Evolutionary conservation across 106 monocot species (phyloP).

Genomic region (Dendrobium catenatum): DNA sequence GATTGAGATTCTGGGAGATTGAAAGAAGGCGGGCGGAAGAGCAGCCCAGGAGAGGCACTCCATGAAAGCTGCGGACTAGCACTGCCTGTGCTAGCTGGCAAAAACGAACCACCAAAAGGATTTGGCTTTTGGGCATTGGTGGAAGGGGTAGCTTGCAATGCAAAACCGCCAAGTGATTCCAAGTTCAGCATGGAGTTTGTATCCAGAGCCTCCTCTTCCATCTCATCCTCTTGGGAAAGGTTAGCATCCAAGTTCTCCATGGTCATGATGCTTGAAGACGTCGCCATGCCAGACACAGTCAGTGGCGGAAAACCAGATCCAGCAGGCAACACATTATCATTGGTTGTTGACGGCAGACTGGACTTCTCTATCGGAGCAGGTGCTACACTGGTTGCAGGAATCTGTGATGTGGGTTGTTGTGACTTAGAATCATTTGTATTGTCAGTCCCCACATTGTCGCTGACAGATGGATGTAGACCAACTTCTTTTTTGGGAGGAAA

Average conservation of each 20-base stretch:
- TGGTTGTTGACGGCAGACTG: constrained; percentile 7
- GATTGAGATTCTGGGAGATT: constrained; percentile 65
- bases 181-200: constrained; percentile 25
- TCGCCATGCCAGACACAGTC: constrained; percentile 3
- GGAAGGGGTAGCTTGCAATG: constrained; percentile 41
- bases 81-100: constrained; percentile 18
- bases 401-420: constrained; percentile 14
- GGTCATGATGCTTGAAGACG: constrained; percentile 8
- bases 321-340: constrained; percentile 7
- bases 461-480: background rate
- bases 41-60: constrained; percentile 47
- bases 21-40: constrained; percentile 85
- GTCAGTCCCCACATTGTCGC: background rate
- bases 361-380: too few species aligned
- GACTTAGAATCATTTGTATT: constrained; percentile 11
- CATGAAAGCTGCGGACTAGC: constrained; percentile 29
- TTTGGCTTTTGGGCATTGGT: constrained; percentile 53
- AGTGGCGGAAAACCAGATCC: constrained; percentile 6
- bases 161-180: constrained; percentile 55
- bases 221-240: constrained; percentile 70
- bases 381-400: constrained; percentile 8
- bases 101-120: constrained; percentile 71
- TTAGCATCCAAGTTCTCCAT: constrained; percentile 23
- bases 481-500: background rate
- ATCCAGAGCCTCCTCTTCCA: constrained; percentile 92